Evolutionary conservation across 2,329 filamentous ascomycete species (phyloP), one percentile per base, ranked within the genome.

Genomic region (Anisogramma anomala): DNA sequence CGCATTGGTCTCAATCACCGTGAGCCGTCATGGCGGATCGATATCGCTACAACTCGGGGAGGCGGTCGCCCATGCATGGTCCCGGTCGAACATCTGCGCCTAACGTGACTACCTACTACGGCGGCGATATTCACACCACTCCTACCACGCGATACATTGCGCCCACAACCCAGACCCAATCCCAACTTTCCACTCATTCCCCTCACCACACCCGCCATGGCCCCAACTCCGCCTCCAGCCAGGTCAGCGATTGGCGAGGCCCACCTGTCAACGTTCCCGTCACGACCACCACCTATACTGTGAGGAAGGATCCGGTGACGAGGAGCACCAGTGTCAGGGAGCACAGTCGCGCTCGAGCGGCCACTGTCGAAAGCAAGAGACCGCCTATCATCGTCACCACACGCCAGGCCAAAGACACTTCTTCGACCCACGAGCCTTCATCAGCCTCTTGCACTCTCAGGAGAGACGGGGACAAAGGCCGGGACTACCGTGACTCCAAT

Each of bases 381-480:
- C 71, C 73, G 9, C 69, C 73, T 40, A 67, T 77, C 50, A 71
- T 77, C 43, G 66, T 78, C 47, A 77, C 72, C 15, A 73, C 72
- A 4, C 68, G 66, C 20, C 64, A 70, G 43, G 28, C 44, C n/a
- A 64, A 63, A 20, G 65, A 69, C 34, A 56, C 55, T 17, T 55
- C 59, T n/a, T 53, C 58, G 33, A 59, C 64, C 19, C 62, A 67
- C 48, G 52, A 60, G 35, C n/a, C n/a, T n/a, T n/a, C n/a, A n/a
- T 58, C 60, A 25, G 58, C 57, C 40, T 55, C 52, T 26, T 55
- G 52, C 33, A n/a, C 31, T 4, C 23, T 31, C 31, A 28, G 31
- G 18, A 41, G 25, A 31, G 38, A 39, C 14, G 54, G 56, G n/a
- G 71, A 75, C 42, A 58, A 68, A 14, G 53, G 62, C 35, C 60